Percentiles rank a stretch among this genome's conserved stretches.
phyloP scores from a whole-genome alignment of 2,329 filamentous ascomycete species.

The Rutstroemia sydowiana region DNA sequence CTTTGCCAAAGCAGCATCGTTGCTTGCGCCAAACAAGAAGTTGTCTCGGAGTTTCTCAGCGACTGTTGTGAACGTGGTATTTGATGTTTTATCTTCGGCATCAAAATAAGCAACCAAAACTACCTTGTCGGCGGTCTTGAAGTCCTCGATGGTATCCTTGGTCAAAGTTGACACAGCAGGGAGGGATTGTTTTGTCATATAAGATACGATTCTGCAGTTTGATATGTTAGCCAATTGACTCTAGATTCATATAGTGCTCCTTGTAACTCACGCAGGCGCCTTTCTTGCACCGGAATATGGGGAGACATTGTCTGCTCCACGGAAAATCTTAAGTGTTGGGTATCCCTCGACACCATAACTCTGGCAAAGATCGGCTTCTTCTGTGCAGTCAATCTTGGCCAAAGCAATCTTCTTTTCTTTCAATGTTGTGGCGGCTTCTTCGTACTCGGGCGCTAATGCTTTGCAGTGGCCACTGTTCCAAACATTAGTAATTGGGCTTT shows the following conservation, averaged over 20 bases:
- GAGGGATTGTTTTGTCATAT: constrained; percentile 98
- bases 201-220: constrained; percentile 54
- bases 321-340: constrained; percentile 98
- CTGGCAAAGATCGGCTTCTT: constrained; percentile 86
- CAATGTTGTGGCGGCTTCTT: constrained; percentile 73
- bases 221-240: constrained; percentile 9
- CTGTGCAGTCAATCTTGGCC: constrained; percentile 91
- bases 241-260: not conserved
- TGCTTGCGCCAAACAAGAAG: constrained; percentile 86
- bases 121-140: constrained; percentile 97
- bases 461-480: constrained; percentile 75
- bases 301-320: constrained; percentile 70
- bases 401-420: constrained; percentile 85
- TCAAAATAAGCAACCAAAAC: constrained; percentile 86
- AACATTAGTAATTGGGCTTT: constrained; percentile 22
- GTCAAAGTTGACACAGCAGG: constrained; percentile 81
- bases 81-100: constrained; percentile 72
- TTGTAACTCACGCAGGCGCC: constrained; percentile 56
- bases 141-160: constrained; percentile 80
- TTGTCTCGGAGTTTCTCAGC: constrained; percentile 76
- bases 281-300: constrained; percentile 89
- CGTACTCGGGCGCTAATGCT: constrained; percentile 88
- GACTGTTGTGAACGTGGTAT: constrained; percentile 67
- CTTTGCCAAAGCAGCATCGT: constrained; percentile 77
- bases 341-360: constrained; percentile 91